Percentiles rank a stretch among this genome's conserved stretches.
phyloP scores from a whole-genome alignment of 73 alveolate genomes.

The Paramecium primaurelia region DNA sequence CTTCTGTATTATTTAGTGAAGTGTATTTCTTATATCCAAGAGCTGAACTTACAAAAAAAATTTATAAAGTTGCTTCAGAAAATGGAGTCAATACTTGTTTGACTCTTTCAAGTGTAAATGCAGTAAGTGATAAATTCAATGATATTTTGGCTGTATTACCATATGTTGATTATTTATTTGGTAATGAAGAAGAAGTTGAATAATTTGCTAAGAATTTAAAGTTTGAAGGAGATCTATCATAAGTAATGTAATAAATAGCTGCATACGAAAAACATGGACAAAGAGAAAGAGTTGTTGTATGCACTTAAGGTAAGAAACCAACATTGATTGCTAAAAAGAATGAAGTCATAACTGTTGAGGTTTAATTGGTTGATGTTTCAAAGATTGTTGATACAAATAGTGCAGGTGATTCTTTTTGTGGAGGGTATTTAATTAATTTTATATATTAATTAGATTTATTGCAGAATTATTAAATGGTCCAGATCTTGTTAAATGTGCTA shows the following conservation, averaged over 20 bases:
- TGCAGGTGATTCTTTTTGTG: constrained; percentile 97
- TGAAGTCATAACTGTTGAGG: constrained; percentile 48
- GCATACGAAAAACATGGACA: constrained; percentile 41
- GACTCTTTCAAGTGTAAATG: constrained; percentile 38
- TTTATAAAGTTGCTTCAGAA: background rate
- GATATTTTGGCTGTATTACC: constrained; percentile 54
- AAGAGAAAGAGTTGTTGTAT: constrained; percentile 67
- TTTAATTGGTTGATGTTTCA: constrained; percentile 57
- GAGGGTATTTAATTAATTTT: constrained; percentile 67
- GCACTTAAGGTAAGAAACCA: constrained; percentile 81
- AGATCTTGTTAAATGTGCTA: constrained; percentile 64
- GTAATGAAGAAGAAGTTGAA: constrained; percentile 81
- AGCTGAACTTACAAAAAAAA: constrained; percentile 22
- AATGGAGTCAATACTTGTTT: constrained; percentile 44
- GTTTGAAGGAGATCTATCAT: constrained; percentile 60
- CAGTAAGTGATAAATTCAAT: constrained; percentile 47
- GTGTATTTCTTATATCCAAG: constrained; percentile 20
- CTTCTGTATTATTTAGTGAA: constrained; percentile 15
- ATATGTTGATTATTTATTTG: constrained; percentile 73
- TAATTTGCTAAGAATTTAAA: constrained; percentile 69
- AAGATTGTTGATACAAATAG: constrained; percentile 90
- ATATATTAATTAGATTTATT: constrained; percentile 56
- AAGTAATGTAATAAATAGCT: constrained; percentile 64
- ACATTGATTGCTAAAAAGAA: constrained; percentile 68
- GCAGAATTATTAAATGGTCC: constrained; percentile 81